phyloP scores from a whole-genome alignment of 371 early-diverging fungal genomes.

The Caulochytrium protostelioides region DNA sequence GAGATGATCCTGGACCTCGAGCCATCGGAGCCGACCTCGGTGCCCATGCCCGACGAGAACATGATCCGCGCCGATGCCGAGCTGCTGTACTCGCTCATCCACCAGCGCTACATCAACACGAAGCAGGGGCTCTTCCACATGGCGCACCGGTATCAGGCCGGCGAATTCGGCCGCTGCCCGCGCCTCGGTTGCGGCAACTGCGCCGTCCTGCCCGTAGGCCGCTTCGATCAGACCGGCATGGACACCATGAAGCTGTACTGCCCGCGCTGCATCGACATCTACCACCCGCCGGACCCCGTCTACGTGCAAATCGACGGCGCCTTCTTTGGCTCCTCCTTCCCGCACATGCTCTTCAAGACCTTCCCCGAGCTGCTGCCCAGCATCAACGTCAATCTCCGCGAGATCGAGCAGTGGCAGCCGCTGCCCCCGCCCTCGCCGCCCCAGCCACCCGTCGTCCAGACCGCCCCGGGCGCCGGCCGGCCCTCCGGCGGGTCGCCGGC shows the following conservation, averaged over 20 bases:
- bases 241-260: slow-evolving; percentile 81
- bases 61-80: slow-evolving; percentile 17
- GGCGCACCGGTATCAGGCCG: slow-evolving; percentile 71
- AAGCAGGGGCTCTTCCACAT: slow-evolving; percentile 65
- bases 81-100: slow-evolving; percentile 67
- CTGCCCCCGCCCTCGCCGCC: slow-evolving; percentile 1
- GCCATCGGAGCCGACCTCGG: slow-evolving; percentile 20
- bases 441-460: not conserved
- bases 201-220: slow-evolving; percentile 67
- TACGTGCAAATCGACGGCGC: slow-evolving; percentile 65
- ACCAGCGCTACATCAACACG: slow-evolving; percentile 78
- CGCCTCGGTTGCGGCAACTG: slow-evolving; percentile 68
- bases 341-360: slow-evolving; percentile 82
- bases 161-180: slow-evolving; percentile 89
- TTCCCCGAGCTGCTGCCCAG: slow-evolving; percentile 72
- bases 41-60: slow-evolving; percentile 12
- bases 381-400: too few relatives aligned
- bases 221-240: slow-evolving; percentile 58
- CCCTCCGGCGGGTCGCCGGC: slow-evolving; percentile 1
- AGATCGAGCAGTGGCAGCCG: too few relatives aligned
- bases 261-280: slow-evolving; percentile 81
- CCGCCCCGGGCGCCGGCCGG: not conserved
- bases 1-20: slow-evolving; percentile 84
- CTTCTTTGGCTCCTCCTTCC: slow-evolving; percentile 92
- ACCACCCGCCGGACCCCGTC: slow-evolving; percentile 49